A percentile compares a stretch with the other conserved stretches of the same genome.
These are phyloP conservation scores for Sisymbrium irio DNA, from an alignment of 345 rosid species.

Conservation along the genomic window DNA sequence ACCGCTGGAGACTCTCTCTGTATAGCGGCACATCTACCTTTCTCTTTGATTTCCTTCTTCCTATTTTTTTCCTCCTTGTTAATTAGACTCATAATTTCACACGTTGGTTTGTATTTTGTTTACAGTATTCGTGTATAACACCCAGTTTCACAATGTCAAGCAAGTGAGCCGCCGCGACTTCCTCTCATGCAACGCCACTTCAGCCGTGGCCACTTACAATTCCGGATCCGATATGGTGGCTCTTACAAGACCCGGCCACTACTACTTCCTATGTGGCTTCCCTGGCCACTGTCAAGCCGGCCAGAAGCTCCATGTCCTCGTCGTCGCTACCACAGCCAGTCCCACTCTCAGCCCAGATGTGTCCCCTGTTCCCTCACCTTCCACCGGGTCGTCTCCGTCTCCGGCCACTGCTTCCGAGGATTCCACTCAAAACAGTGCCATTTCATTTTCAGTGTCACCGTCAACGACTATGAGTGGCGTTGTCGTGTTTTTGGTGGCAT, in stretches of 20 bases:
- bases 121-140: not conserved
- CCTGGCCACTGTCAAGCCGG: conserved; percentile 2
- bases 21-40: not conserved
- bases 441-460: not conserved
- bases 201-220: not conserved
- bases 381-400: not conserved
- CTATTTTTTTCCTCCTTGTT: not conserved
- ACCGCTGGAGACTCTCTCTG: not conserved
- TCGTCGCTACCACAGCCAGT: not conserved
- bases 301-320: conserved; percentile 2
- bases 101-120: not conserved
- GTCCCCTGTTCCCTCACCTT: not conserved
- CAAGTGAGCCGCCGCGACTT: conserved; percentile 1
- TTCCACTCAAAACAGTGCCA: not conserved
- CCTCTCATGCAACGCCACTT: not conserved
- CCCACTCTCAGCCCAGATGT: not conserved
- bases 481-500: not conserved
- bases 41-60: not conserved
- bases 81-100: not conserved
- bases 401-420: not conserved
- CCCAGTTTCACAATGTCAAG: not conserved
- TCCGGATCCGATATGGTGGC: not conserved
- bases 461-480: not conserved
- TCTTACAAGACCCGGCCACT: not conserved
- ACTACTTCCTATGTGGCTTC: not conserved